Evolutionary conservation across 1,284 basidiomycete genomes (phyloP).

Genomic region (Moesziomyces globuligerus): DNA sequence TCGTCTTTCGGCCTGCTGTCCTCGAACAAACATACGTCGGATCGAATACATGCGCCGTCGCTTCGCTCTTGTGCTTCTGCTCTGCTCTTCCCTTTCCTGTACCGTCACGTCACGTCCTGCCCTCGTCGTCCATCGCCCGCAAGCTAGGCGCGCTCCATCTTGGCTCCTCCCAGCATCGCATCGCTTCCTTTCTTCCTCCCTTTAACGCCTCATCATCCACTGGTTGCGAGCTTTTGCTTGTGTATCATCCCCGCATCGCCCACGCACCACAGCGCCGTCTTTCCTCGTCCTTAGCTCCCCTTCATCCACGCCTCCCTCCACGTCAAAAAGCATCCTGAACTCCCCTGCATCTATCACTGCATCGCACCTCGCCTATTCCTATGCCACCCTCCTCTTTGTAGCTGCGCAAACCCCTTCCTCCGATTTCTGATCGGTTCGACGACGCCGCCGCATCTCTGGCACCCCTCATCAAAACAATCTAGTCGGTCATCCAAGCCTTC

Average conservation of each 20-base stretch:
- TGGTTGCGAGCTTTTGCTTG: neutral
- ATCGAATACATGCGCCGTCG: too few relatives aligned
- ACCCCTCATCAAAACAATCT: neutral
- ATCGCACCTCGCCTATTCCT: slow-evolving; percentile 2
- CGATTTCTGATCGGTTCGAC: neutral
- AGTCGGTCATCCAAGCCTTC: neutral
- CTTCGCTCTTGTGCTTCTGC: too few relatives aligned
- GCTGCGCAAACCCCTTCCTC: neutral
- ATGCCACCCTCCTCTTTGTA: neutral
- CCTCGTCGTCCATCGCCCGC: too few relatives aligned
- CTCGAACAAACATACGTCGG: too few relatives aligned
- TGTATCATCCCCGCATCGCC: neutral
- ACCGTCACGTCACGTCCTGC: too few relatives aligned
- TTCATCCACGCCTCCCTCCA: neutral
- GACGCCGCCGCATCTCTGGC: neutral
- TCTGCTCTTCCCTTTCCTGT: too few relatives aligned
- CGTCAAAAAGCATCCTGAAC: slow-evolving; percentile 9
- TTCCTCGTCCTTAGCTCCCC: slow-evolving; percentile 1
- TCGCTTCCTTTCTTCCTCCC: neutral
- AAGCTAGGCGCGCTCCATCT: too few relatives aligned
- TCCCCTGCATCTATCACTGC: slow-evolving; percentile 17
- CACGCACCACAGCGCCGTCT: neutral
- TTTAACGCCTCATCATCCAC: too few relatives aligned
- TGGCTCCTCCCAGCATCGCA: neutral
- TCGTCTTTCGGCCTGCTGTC: too few relatives aligned